Evolutionary conservation across 1,284 basidiomycete genomes (phyloP), one percentile per base, ranked within the genome.

Genomic region (Schizophyllum commune): DNA sequence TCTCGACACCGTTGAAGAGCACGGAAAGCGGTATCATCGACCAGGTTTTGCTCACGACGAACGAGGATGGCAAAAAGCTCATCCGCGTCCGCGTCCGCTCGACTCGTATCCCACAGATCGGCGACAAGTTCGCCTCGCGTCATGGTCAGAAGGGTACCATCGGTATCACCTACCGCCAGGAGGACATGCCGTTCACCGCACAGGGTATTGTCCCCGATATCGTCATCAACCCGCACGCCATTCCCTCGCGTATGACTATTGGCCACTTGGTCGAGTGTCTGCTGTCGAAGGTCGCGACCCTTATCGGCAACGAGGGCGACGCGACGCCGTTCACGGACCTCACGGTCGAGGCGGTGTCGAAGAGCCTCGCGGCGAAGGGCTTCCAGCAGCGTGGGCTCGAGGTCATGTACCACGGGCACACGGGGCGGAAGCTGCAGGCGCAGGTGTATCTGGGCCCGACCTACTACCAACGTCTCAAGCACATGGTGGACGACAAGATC

Each of bases 401-500:
- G 73, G 86, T 99, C 68, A 97, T 99, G 94, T 98, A 96, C 75
- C 96, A 99, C 69, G 96, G 97, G 5, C 96, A 99, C 74, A 98
- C 96, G 1, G 96, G 97, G 33, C 87, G 88, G 64, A 99, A 99
- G 75, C 82, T 99, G 5, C 95, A 98, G 72, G 96, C 97, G 19
- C 97, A 99, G 73, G 89, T 98, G 15, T 99, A 98, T 76, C 88
- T 99, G 65, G 97, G 97, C 4, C 96, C 96, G 11, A 99, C 97
- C 1, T 99, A 99, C 76, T 99, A 99, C 75, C 96, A 99, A 75
- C 91, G 96, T 59, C 81, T 99, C 67, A 99, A 99, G 80, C 96
- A 99, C 78, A 99, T 99, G 96, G 96, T 99, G 58, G 96, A 98
- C 74, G 96, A 99, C 78, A 99, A 99, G 81, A 99, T 99, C 65